Base-by-base conservation (phyloP, 805 yeast species). In the Cyberlindnera maclurae region DNA sequence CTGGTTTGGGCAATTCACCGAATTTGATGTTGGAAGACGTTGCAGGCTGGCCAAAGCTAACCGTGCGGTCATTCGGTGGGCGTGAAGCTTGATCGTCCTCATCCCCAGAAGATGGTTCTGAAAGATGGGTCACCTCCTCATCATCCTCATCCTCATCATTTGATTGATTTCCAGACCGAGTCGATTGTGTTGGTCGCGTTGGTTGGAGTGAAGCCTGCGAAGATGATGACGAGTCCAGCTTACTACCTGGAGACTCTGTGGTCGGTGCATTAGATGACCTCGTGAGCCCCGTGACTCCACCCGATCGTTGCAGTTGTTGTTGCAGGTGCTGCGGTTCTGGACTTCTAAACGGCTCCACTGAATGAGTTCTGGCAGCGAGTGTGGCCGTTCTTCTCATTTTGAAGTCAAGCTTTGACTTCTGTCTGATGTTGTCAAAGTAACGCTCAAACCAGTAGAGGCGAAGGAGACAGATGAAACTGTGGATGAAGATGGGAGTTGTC, bases 391-490 rank as follows among this genome's bases (percentile, higher is more conserved):
- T 69, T 52, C 98, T 75, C 82, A 88, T 78, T 54, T 77, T 75
- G 58, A 79, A 82, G 57, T 89, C 83, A 42, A 75, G 57, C 53
- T 82, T 84, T n/a, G 97, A 85, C 38, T 72, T 71, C 42, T 70
- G 75, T 44, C 81, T 81, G 57, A 93, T 89, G 48, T 81, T 77
- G 55, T 86, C 90, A 60, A 93, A 87, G 50, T 81, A 73, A 47
- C 86, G 74, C 57, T 88, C 95, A 60, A 85, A 93, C 86, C 95
- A 84, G 57, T 84, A 85, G 33, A 93, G 65, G 36, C 98, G 71
- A 9, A 89, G 65, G 45, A 86, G 76, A 8, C 87, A 79, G 27
- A 93, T 64, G 2, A 75, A 71, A 0, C 95, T 77, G 57, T 93
- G 95, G 38, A 94, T 85, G 55, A 82, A 81, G 15, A 93, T 84